Percentiles rank a stretch among this genome's conserved stretches.
Conservation (phyloP, 371 early-diverging fungal genomes). For the Lichtheimia corymbifera region DNA sequence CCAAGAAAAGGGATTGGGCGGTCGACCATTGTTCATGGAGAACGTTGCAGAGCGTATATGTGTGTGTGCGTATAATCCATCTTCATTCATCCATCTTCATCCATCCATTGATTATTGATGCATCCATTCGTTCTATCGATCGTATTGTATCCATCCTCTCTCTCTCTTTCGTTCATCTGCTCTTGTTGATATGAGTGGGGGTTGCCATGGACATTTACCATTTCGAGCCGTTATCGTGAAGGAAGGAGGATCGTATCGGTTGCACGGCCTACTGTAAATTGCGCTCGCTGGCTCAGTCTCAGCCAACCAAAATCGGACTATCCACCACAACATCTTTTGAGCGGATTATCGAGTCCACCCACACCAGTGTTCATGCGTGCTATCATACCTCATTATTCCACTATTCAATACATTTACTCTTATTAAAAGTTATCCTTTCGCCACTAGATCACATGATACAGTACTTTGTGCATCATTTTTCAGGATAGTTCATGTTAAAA, state of each 20-base stretch:
- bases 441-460: no score
- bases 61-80: constrained; percentile 9
- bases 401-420: no score
- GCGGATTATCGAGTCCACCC: no score
- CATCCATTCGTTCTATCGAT: constrained; percentile 33
- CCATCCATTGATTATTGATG: constrained; percentile 15
- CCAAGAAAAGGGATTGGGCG: neutral
- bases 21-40: neutral
- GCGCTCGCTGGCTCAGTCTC: no score
- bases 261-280: no score
- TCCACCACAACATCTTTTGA: no score
- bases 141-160: neutral
- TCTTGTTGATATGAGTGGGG: neutral
- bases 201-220: neutral
- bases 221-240: constrained; percentile 4
- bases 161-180: neutral
- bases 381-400: no score
- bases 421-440: no score
- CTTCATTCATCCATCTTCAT: neutral
- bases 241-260: neutral
- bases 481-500: no score
- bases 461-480: no score
- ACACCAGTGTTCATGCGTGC: no score
- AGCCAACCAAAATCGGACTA: no score
- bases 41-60: neutral